Percentiles rank a stretch among this genome's conserved stretches.
phyloP scores from a whole-genome alignment of 1,139 yeast species.

The Scheffersomyces cryptocercus region DNA sequence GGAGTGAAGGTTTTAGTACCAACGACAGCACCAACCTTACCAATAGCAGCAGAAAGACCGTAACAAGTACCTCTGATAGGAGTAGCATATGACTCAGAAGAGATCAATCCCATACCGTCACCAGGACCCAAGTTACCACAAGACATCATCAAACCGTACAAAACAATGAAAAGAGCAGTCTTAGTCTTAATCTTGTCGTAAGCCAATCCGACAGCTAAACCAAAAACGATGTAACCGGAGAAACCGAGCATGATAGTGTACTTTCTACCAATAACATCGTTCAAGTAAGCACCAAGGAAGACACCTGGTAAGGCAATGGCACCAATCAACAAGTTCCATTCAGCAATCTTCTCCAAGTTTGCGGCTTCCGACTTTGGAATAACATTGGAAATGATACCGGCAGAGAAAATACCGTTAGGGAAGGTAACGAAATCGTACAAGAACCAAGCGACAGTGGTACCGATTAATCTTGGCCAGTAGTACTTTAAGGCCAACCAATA shows the following conservation, averaged over 20 bases:
- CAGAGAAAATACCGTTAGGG: conserved; percentile 63
- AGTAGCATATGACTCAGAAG: conserved; percentile 73
- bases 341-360: conserved; percentile 49
- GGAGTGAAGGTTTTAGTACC: conserved; percentile 49
- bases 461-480: conserved; percentile 56
- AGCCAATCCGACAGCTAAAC: conserved; percentile 59
- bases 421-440: conserved; percentile 65
- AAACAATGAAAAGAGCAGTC: conserved; percentile 55
- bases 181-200: conserved; percentile 49
- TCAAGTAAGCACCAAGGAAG: conserved; percentile 53
- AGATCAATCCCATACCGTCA: conserved; percentile 65
- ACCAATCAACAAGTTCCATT: conserved; percentile 59
- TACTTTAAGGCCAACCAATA: conserved; percentile 52
- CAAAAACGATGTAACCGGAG: conserved; percentile 58
- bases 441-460: conserved; percentile 64
- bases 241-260: conserved; percentile 61
- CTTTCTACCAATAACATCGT: conserved; percentile 58
- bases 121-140: conserved; percentile 79
- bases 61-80: conserved; percentile 71
- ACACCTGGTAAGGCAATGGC: conserved; percentile 60
- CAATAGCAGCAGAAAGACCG: conserved; percentile 50
- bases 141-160: conserved; percentile 60
- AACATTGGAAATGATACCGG: conserved; percentile 51
- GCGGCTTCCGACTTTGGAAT: conserved; percentile 29
- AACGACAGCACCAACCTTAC: conserved; percentile 53